A percentile compares a stretch with the other conserved stretches of the same genome.
phyloP scores from a whole-genome alignment of 805 yeast genomes.

The Candida ficus region DNA sequence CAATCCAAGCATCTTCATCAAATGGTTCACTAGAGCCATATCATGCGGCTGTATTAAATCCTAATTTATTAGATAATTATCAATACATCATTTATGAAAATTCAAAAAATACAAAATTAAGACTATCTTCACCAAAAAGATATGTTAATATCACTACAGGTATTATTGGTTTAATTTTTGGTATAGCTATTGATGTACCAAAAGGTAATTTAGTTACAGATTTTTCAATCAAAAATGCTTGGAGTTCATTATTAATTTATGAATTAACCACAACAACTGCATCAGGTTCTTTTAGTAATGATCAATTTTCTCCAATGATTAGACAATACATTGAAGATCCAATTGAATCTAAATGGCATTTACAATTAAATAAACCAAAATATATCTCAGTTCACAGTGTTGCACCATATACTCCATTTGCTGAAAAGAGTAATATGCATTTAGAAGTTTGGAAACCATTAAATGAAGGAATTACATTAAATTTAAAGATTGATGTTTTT shows the following conservation, averaged over 20 bases:
- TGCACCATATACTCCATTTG: constrained; percentile 64
- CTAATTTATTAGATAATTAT: constrained; percentile 35
- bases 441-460: constrained; percentile 44
- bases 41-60: constrained; percentile 39
- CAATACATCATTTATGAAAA: constrained; percentile 24
- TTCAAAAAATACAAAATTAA: neutral
- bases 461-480: constrained; percentile 11
- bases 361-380: constrained; percentile 39
- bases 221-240: constrained; percentile 48
- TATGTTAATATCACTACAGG: neutral
- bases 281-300: constrained; percentile 4
- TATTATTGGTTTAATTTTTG: constrained; percentile 15
- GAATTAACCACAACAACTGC: constrained; percentile 27
- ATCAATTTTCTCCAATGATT: constrained; percentile 52
- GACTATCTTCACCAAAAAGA: neutral
- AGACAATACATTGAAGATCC: constrained; percentile 64
- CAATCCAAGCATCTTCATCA: constrained; percentile 35
- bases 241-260: constrained; percentile 60
- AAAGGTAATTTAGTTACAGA: constrained; percentile 39
- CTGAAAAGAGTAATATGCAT: constrained; percentile 26
- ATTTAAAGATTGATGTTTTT: constrained; percentile 44
- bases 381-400: constrained; percentile 51
- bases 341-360: constrained; percentile 76
- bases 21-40: constrained; percentile 49
- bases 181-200: constrained; percentile 34